A percentile compares a stretch with the other conserved stretches of the same genome.
Evolutionary conservation across 2,329 filamentous ascomycete genomes (phyloP).

Genomic region (Zymoseptoria tritici): DNA sequence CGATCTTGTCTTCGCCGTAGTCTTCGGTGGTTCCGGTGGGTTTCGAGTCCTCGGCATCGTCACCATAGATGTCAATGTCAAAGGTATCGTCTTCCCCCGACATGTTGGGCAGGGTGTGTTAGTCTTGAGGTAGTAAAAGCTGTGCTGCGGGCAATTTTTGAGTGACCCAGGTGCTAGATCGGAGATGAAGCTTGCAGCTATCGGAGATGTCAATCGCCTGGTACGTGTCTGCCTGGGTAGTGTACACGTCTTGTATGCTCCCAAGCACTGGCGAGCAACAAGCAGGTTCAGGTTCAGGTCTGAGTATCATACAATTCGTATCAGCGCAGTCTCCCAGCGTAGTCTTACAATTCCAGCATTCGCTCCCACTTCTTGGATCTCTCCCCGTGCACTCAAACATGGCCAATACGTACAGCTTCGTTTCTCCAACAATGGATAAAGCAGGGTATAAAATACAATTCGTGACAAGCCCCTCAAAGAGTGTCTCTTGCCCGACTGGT

Average conservation of each 20-base stretch:
- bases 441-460: neutral
- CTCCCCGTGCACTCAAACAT: slow-evolving; percentile 7
- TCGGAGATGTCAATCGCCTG: slow-evolving; percentile 4
- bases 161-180: neutral
- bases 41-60: slow-evolving; percentile 39
- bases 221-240: slow-evolving; percentile 11
- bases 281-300: slow-evolving; percentile 9
- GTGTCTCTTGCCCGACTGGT: neutral
- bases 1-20: slow-evolving; percentile 15
- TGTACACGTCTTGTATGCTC: slow-evolving; percentile 15
- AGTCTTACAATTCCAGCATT: neutral
- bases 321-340: slow-evolving; percentile 9
- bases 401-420: slow-evolving; percentile 21
- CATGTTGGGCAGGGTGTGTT: slow-evolving; percentile 18
- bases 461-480: neutral
- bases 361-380: neutral
- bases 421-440: neutral
- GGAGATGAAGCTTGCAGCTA: neutral
- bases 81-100: slow-evolving; percentile 59
- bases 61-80: slow-evolving; percentile 64
- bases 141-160: neutral
- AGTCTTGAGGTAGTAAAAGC: slow-evolving; percentile 1
- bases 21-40: slow-evolving; percentile 25
- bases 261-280: slow-evolving; percentile 1
- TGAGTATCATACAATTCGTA: slow-evolving; percentile 19